A percentile compares a stretch with the other conserved stretches of the same genome.
phyloP scores from a whole-genome alignment of 768 basidiomycete genomes.

The Panus rudis region DNA sequence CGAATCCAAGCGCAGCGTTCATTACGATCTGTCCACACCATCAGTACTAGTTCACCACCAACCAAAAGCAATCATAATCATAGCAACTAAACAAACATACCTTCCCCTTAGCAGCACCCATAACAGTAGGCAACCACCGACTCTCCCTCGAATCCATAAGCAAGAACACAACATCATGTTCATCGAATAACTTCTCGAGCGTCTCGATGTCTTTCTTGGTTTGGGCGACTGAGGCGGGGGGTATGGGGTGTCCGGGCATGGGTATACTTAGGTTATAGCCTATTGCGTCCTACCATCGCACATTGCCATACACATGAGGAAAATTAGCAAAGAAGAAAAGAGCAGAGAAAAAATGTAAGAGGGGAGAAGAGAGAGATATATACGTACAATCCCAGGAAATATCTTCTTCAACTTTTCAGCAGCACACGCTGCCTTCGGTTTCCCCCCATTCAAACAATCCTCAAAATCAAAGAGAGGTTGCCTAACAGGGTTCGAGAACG shows the following conservation, averaged over 20 bases:
- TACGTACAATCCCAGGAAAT: conserved; percentile 84
- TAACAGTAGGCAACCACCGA: conserved; percentile 89
- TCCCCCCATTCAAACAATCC: conserved; percentile 89
- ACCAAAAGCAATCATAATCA: not conserved
- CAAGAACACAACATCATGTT: conserved; percentile 87
- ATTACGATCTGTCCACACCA: conserved; percentile 61
- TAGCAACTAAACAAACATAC: conserved; percentile 26
- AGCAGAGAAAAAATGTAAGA: not conserved
- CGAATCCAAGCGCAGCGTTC: conserved; percentile 93
- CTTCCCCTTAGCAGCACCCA: conserved; percentile 82
- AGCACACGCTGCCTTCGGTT: conserved; percentile 88
- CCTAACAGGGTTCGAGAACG: conserved; percentile 95
- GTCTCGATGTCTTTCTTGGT: conserved; percentile 59
- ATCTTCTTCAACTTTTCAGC: conserved; percentile 81
- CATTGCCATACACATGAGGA: not conserved
- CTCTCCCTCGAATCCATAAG: conserved; percentile 99
- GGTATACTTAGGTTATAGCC: conserved; percentile 80
- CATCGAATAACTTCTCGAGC: conserved; percentile 72
- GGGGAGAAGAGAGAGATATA: not conserved
- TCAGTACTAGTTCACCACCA: not conserved
- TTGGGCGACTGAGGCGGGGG: conserved; percentile 47
- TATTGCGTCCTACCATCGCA: conserved; percentile 56
- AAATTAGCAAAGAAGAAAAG: not conserved
- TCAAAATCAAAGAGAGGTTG: conserved; percentile 96
- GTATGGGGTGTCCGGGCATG: conserved; percentile 96